These are phyloP conservation scores for Lathyrus oleraceus DNA, from an alignment of 306 rosid genomes.

Conservation along the genomic window DNA sequence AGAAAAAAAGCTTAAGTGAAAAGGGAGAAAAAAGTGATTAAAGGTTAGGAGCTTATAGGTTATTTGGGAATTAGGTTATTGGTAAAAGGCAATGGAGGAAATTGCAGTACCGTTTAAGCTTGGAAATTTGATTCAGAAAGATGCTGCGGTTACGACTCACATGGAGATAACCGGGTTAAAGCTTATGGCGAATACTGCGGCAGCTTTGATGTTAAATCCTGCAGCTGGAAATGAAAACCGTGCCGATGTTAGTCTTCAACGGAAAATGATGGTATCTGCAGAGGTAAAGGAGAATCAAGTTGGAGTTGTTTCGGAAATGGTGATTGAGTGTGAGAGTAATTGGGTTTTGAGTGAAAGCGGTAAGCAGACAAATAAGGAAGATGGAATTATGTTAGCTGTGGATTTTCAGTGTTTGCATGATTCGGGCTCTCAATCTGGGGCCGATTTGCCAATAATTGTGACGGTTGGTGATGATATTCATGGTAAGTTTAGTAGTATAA, in stretches of 20 bases:
- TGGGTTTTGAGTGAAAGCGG: slow-evolving; percentile 42
- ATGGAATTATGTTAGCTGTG: slow-evolving; percentile 41
- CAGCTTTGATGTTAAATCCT: slow-evolving; percentile 53
- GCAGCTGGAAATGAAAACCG: slow-evolving; percentile 41
- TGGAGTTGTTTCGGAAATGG: slow-evolving; percentile 50
- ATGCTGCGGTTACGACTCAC: slow-evolving; percentile 57
- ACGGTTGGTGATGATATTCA: slow-evolving; percentile 39
- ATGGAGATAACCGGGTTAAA: slow-evolving; percentile 66
- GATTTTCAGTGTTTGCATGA: slow-evolving; percentile 33
- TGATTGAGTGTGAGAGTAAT: slow-evolving; percentile 40
- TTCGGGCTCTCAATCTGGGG: slow-evolving; percentile 38
- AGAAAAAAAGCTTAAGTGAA: slow-evolving; percentile 40
- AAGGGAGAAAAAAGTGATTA: slow-evolving; percentile 30
- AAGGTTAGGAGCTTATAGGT: slow-evolving; percentile 34
- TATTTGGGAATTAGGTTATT: slow-evolving; percentile 36
- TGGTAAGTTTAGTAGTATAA: slow-evolving; percentile 27
- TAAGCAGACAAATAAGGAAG: slow-evolving; percentile 33
- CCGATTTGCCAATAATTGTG: slow-evolving; percentile 26
- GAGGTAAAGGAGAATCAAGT: slow-evolving; percentile 44
- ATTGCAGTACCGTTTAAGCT: slow-evolving; percentile 68
- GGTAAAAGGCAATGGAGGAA: slow-evolving; percentile 63
- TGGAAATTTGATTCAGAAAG: slow-evolving; percentile 62
- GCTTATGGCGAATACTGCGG: slow-evolving; percentile 63
- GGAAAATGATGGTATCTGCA: slow-evolving; percentile 39
- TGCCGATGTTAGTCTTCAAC: slow-evolving; percentile 36